Evolutionary conservation across 768 basidiomycete genomes (phyloP).

Genomic region (Suillus weaverae): DNA sequence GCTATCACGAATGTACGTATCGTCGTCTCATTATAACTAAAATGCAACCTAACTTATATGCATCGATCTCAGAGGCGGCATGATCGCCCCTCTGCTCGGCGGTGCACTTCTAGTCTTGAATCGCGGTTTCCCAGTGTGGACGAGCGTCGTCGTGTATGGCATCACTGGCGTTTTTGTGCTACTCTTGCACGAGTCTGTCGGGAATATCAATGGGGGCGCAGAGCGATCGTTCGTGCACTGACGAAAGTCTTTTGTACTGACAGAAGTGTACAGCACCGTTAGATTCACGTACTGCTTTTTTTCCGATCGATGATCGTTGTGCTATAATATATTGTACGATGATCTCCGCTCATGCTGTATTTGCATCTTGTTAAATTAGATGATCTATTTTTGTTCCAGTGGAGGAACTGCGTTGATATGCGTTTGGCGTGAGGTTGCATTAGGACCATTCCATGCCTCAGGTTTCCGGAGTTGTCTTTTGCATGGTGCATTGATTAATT

Average conservation of each 20-base stretch:
- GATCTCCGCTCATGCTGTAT: not conserved
- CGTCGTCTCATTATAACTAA: not conserved
- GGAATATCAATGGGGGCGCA: conserved; percentile 28
- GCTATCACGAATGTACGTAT: conserved; percentile 68
- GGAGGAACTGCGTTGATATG: not conserved
- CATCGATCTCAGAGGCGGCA: conserved; percentile 63
- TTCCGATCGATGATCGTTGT: not conserved
- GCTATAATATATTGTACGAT: not conserved
- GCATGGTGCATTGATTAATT: too few species aligned
- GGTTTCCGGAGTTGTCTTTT: not conserved
- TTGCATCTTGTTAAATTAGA: not conserved
- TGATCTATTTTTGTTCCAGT: not conserved
- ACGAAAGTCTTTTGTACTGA: not conserved
- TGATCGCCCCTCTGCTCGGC: conserved; percentile 83
- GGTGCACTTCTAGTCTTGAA: conserved; percentile 69
- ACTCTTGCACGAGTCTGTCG: conserved; percentile 52
- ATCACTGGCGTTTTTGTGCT: conserved; percentile 64
- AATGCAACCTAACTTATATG: not conserved
- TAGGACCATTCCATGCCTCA: not conserved
- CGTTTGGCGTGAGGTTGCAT: not conserved
- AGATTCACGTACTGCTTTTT: not conserved
- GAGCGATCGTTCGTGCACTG: conserved; percentile 24
- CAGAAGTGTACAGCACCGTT: not conserved
- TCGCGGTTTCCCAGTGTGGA: conserved; percentile 73
- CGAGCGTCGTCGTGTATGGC: conserved; percentile 65